Conservation (phyloP, 352 stramenopile genomes). For the Aphanomyces invadans region DNA sequence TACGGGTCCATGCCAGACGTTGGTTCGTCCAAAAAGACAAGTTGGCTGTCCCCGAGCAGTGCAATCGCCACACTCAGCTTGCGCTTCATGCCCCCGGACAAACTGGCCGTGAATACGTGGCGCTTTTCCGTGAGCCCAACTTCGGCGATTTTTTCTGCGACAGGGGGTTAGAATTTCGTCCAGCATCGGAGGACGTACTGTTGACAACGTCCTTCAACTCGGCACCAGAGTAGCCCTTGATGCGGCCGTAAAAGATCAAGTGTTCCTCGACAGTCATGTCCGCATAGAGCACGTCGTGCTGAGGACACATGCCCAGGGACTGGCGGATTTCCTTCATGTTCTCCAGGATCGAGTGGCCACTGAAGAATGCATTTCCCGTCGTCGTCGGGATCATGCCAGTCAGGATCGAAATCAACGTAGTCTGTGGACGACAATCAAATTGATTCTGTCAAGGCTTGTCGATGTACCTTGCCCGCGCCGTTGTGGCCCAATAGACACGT, state of each 20-base stretch:
- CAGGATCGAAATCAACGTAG: conserved; percentile 73
- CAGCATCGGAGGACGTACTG: not conserved
- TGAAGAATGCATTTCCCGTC: conserved; percentile 45
- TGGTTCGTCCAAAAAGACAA: conserved; percentile 84
- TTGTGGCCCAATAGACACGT: conserved; percentile 94
- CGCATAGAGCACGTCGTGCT: conserved; percentile 95
- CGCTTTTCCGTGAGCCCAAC: conserved; percentile 89
- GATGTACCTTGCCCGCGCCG: conserved; percentile 86
- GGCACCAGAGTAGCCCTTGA: conserved; percentile 74
- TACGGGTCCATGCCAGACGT: conserved; percentile 94
- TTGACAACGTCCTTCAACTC: not conserved
- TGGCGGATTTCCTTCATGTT: conserved; percentile 85
- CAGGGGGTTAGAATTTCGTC: not conserved
- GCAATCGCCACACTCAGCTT: conserved; percentile 72
- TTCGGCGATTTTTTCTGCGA: conserved; percentile 60
- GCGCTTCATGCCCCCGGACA: conserved; percentile 75
- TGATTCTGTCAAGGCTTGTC: too few species aligned
- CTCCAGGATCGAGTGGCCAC: conserved; percentile 43
- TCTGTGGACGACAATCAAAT: conserved; percentile 22
- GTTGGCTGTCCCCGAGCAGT: conserved; percentile 56
- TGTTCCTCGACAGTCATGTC: conserved; percentile 95
- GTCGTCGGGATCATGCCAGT: conserved; percentile 60
- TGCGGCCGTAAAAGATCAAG: conserved; percentile 86
- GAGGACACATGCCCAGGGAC: conserved; percentile 93
- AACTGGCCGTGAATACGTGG: conserved; percentile 35